Base-by-base conservation (phyloP, 139 green algal species). In the Mesotaenium endlicherianum region DNA sequence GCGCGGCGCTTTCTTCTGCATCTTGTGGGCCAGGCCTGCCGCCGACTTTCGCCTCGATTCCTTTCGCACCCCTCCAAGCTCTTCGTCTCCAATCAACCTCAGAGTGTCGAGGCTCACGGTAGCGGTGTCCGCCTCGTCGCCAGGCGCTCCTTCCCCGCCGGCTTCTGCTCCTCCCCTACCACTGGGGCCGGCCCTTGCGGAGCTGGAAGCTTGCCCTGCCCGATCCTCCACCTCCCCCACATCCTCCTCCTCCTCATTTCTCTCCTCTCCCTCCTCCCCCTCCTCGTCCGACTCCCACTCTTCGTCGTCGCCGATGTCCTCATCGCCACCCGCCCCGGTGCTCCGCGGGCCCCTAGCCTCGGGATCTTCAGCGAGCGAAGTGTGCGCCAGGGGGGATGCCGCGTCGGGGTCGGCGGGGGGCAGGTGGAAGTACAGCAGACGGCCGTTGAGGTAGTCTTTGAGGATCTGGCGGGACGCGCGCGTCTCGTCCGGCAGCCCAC, bases 361-460 rank as follows among this genome's bases (percentile, higher is more conserved):
- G 14, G 38, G 39, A 80, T 31, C 8, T 2, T 83, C 67, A 26
- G 30, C 20, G n/a, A 76, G 20, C 20, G n/a, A 20, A 20, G n/a
- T 74, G 20, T 74, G 20, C 20, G 67, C 20, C 20, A 20, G 20
- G 20, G n/a, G 30, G 20, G 67, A 76, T 76, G 20, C 67, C 67
- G 30, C 53, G 20, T 83, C 58, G 14, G 39, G 17, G 17, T 5
- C 16, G 36, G 38, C 91, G 0, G 95, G 95, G 3, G 95, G 95
- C 71, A 90, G 79, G 68, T 91, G 72, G 86, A 91, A 97, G 86
- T 93, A 92, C 60, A 97, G 83, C 60, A 98, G 90, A 84, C 95
- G 95, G n/a, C 96, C 96, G 17, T 86, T 84, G 8, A 93, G 90
- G 89, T 95, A 98, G 83, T 98, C 95, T 68, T 94, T 95, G 0